These are phyloP conservation scores for Babesia ovata DNA, from an alignment of 169 alveolate genomes.

Conservation along the genomic window DNA sequence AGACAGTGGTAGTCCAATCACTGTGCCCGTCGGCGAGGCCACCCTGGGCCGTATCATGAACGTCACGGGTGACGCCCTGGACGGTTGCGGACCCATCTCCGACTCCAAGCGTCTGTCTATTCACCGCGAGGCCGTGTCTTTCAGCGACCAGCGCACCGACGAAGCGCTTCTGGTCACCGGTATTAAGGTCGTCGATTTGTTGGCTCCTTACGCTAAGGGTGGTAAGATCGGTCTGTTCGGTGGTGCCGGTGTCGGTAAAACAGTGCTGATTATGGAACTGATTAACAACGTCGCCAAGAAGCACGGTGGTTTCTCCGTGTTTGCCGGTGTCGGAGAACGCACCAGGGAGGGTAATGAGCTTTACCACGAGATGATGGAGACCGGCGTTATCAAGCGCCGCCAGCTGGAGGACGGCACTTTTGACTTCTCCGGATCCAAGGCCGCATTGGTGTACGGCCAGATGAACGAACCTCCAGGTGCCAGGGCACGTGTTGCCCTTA, in stretches of 20 bases:
- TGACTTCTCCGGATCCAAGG: conserved; percentile 92
- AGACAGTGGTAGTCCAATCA: conserved; percentile 94
- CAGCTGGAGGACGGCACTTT: conserved; percentile 74
- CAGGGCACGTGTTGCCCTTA: conserved; percentile 96
- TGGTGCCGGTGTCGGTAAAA: conserved; percentile 99
- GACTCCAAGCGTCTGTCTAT: conserved; percentile 85
- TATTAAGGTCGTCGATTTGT: conserved; percentile 93
- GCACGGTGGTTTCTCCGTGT: conserved; percentile 98
- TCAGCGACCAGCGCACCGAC: conserved; percentile 91
- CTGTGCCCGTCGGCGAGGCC: conserved; percentile 88
- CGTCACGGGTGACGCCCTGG: conserved; percentile 98
- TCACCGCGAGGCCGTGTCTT: conserved; percentile 96
- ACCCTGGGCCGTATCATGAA: conserved; percentile 95
- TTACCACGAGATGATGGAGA: conserved; percentile 95
- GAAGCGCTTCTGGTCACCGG: conserved; percentile 92
- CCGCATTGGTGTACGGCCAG: conserved; percentile 97
- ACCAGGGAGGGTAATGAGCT: conserved; percentile 98
- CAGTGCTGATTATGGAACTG: conserved; percentile 97
- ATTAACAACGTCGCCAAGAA: conserved; percentile 96
- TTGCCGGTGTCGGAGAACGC: conserved; percentile 99
- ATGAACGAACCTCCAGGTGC: conserved; percentile 99
- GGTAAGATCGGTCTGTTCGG: conserved; percentile 99
- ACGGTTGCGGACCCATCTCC: conserved; percentile 94
- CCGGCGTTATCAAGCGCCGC: conserved; percentile 81
- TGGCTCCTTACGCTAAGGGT: conserved; percentile 98